These are phyloP conservation scores for Pestalotiopsis sp. DNA, from an alignment of 2,329 filamentous ascomycete genomes.

Conservation along the genomic window DNA sequence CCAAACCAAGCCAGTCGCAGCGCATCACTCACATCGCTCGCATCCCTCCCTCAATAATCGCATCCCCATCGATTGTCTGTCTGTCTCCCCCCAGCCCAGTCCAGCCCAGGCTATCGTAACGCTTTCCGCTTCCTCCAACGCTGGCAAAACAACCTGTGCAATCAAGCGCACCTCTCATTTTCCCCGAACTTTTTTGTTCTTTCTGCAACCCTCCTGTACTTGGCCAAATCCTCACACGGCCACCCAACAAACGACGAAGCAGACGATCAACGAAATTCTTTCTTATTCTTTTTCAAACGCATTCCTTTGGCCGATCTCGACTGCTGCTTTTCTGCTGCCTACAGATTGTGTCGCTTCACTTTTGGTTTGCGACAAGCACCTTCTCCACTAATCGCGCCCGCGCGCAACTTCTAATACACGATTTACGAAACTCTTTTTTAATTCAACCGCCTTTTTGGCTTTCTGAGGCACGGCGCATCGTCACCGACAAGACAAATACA, in stretches of 20 bases:
- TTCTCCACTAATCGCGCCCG: slow-evolving; percentile 17
- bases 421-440: slow-evolving; percentile 10
- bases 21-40: neutral
- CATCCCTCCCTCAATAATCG: neutral
- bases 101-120: slow-evolving; percentile 9
- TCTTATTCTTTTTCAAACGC: slow-evolving; percentile 12
- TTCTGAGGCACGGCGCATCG: neutral
- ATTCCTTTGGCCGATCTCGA: slow-evolving; percentile 14
- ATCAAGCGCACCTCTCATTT: slow-evolving; percentile 8
- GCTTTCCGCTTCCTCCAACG: slow-evolving; percentile 15
- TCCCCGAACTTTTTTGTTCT: slow-evolving; percentile 11
- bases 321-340: neutral
- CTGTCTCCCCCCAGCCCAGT: neutral
- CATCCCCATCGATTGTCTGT: neutral
- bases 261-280: neutral
- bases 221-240: slow-evolving; percentile 9
- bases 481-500: neutral
- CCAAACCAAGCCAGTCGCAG: slow-evolving; percentile 5
- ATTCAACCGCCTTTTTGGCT: neutral
- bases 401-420: slow-evolving; percentile 17
- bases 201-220: slow-evolving; percentile 13
- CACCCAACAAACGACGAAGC: slow-evolving; percentile 7
- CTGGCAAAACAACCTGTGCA: slow-evolving; percentile 15
- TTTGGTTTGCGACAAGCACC: slow-evolving; percentile 6
- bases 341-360: slow-evolving; percentile 4